Evolutionary conservation across 1,139 yeast species (phyloP).

Genomic region (Pichia cactophila): DNA sequence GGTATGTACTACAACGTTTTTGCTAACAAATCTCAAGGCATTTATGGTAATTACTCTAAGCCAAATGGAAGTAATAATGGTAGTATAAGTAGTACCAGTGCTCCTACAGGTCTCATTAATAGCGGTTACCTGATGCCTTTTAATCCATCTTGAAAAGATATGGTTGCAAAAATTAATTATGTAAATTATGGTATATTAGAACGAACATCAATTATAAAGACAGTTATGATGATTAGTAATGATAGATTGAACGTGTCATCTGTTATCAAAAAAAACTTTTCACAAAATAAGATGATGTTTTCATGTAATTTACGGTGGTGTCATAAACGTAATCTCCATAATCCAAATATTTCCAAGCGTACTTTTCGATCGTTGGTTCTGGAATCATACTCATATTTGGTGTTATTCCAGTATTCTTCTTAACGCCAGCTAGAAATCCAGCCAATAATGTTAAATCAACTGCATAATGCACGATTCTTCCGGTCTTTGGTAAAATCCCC

Average conservation of each 20-base stretch:
- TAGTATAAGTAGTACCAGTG: neutral
- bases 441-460: constrained; percentile 73
- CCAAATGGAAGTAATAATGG: constrained; percentile 1
- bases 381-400: constrained; percentile 34
- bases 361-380: constrained; percentile 47
- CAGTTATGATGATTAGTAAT: neutral
- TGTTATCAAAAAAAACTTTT: constrained; percentile 34
- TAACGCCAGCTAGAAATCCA: constrained; percentile 82
- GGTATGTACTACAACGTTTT: constrained; percentile 27
- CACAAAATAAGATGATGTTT: constrained; percentile 66
- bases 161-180: neutral
- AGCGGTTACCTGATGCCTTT: constrained; percentile 29
- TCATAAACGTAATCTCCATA: constrained; percentile 84
- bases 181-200: neutral
- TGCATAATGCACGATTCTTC: constrained; percentile 55
- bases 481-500: constrained; percentile 7
- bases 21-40: constrained; percentile 14
- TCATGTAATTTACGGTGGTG: constrained; percentile 61
- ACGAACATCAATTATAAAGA: neutral
- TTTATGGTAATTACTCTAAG: constrained; percentile 7
- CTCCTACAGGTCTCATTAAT: constrained; percentile 12
- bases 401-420: constrained; percentile 78
- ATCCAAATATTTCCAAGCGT: constrained; percentile 61
- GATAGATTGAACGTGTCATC: neutral
- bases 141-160: constrained; percentile 28